Evolutionary conservation across 495 filamentous ascomycete species (phyloP), one percentile per base, ranked within the genome.

Genomic region (Penicillium robsamsonii): DNA sequence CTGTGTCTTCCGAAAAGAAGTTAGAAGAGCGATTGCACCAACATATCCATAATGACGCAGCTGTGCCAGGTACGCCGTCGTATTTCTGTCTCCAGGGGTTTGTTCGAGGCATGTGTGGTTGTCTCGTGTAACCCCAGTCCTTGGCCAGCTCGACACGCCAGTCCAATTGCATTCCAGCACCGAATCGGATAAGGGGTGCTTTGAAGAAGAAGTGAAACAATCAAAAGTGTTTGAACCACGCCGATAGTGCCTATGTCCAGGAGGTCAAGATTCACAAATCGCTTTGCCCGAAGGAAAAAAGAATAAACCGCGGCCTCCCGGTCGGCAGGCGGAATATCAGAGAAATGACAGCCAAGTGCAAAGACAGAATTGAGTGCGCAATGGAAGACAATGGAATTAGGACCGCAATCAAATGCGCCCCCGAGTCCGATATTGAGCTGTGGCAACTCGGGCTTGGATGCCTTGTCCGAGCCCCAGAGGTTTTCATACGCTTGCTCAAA

Each of bases 31-130:
- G 12, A 2, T n/a, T 24, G 15, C 4, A 66, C 72, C 50, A 59
- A 79, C 76, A 73, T 70, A 42, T 80, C 77, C 59, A 81, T 62
- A 15, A 76, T 67, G 1, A 80, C 72, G 56, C 78, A 81, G 9
- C 69, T 72, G 62, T 80, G 75, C 77, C 78, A 81, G 0, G 74
- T 75, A 5, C 77, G 70, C 33, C 71, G 60, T n/a, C 72, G 66
- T 12, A 79, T 71, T 41, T 81, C 76, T 1, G 41, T 59, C 41
- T 79, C 75, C 22, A 75, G 44, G 0, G 67, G 67, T 3, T 65
- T 63, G 12, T 64, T 57, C n/a, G 63, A 56, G 5, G 30, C 48
- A 5, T 60, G 56, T 7, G 58, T 59, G 0, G 66, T 46, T 41
- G 73, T 63, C 55, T 75, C 69, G 49, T 81, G 75, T 38, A 81